Conservation (phyloP, 1,139 yeast genomes). For the Pichia sp. region DNA sequence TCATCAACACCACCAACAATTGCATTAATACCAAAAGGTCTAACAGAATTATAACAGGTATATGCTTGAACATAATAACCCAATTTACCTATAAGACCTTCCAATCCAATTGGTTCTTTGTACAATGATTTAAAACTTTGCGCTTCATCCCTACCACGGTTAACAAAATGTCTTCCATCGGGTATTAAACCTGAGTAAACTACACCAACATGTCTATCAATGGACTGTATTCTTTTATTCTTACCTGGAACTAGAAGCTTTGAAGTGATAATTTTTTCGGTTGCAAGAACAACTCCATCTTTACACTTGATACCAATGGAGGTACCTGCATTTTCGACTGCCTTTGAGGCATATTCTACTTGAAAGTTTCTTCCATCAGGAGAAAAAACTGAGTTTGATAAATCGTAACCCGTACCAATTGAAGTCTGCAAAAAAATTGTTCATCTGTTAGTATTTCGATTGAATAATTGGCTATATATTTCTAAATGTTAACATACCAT, state of each 20-base stretch:
- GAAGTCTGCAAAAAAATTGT: constrained; percentile 49
- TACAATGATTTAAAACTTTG: constrained; percentile 70
- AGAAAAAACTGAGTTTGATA: constrained; percentile 75
- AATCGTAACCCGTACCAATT: constrained; percentile 95
- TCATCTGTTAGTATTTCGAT: constrained; percentile 2
- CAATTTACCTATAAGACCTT: constrained; percentile 78
- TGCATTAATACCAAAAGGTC: constrained; percentile 93
- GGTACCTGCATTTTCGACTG: constrained; percentile 96
- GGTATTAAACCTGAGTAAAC: constrained; percentile 93
- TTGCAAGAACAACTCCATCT: constrained; percentile 95
- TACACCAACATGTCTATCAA: constrained; percentile 91
- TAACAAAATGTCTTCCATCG: constrained; percentile 91
- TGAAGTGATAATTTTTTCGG: constrained; percentile 82
- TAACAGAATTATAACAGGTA: constrained; percentile 91
- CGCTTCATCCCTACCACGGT: constrained; percentile 91
- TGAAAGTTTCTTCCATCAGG: constrained; percentile 97
- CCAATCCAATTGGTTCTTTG: constrained; percentile 70
- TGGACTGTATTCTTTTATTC: constrained; percentile 83
- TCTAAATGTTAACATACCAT: neutral
- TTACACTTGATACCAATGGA: constrained; percentile 86
- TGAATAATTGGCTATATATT: neutral
- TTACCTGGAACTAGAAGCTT: constrained; percentile 84
- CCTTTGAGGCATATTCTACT: constrained; percentile 96
- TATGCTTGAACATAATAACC: constrained; percentile 94
- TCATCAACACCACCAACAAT: constrained; percentile 91